Conservation (phyloP, 208 protist genomes). For the Trypanosoma grayi region DNA sequence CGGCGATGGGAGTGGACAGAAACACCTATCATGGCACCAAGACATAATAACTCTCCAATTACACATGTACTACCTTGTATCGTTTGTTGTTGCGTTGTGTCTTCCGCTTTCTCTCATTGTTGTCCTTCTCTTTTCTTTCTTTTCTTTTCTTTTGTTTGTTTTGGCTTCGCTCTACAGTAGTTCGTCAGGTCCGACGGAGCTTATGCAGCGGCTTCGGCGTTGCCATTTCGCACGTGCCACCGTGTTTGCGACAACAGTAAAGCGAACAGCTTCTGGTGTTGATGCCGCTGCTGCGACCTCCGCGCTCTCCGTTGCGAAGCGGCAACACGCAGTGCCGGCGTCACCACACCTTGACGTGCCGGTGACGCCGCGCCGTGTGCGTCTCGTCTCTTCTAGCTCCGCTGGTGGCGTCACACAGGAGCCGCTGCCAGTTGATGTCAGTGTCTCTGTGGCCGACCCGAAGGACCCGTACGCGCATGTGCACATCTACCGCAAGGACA, state of each 20-base stretch:
- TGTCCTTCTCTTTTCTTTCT: not conserved
- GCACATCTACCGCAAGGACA: slow-evolving; percentile 70
- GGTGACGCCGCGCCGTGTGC: slow-evolving; percentile 9
- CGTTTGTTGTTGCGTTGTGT: not conserved
- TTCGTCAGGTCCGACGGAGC: not conserved
- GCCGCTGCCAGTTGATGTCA: slow-evolving; percentile 12
- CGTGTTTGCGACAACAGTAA: no score
- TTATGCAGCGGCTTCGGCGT: no score
- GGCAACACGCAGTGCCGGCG: not conserved
- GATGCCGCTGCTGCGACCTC: no score
- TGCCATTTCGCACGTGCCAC: not conserved
- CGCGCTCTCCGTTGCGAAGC: not conserved
- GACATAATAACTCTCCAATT: no score
- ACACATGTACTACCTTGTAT: not conserved
- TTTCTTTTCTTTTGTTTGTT: no score
- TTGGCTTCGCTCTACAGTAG: not conserved
- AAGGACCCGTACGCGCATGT: slow-evolving; percentile 39
- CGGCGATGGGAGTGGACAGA: not conserved
- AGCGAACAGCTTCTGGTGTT: no score
- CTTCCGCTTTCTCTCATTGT: not conserved
- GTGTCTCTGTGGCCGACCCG: slow-evolving; percentile 3
- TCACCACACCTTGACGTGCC: not conserved
- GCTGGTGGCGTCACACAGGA: not conserved
- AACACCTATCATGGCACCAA: no score
- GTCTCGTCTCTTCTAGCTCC: slow-evolving; percentile 21